Evolutionary conservation across 2,329 filamentous ascomycete species (phyloP).

Genomic region (Alternaria sp.): DNA sequence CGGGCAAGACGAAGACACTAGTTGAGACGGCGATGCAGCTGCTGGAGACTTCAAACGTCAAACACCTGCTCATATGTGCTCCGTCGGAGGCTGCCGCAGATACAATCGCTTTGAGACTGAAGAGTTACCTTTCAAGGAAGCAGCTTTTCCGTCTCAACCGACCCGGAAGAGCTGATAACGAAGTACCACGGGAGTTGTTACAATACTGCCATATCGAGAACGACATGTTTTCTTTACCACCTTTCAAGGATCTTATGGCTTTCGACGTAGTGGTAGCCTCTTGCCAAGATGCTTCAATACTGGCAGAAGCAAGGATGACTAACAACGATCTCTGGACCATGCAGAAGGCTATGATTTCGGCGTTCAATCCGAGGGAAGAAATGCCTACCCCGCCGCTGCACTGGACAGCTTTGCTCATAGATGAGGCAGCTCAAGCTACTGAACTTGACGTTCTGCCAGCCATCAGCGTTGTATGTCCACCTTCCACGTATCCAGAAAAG

Average conservation of each 20-base stretch:
- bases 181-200: conserved; percentile 53
- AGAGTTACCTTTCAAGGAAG: conserved; percentile 45
- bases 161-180: conserved; percentile 52
- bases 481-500: conserved; percentile 30
- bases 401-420: conserved; percentile 56
- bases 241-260: conserved; percentile 50
- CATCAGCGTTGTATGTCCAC: conserved; percentile 53
- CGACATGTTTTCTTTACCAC: conserved; percentile 55
- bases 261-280: conserved; percentile 57
- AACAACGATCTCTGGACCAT: conserved; percentile 54
- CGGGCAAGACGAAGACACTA: conserved; percentile 62
- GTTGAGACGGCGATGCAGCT: conserved; percentile 56
- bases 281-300: conserved; percentile 53
- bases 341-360: conserved; percentile 43
- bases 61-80: conserved; percentile 56
- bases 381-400: conserved; percentile 37
- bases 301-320: conserved; percentile 54
- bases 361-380: conserved; percentile 41
- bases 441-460: conserved; percentile 55
- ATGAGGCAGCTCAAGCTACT: conserved; percentile 59
- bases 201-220: conserved; percentile 52
- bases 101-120: conserved; percentile 54
- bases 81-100: conserved; percentile 60
- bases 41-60: conserved; percentile 27
- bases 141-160: conserved; percentile 56